These are phyloP conservation scores for Podila verticillata DNA, from an alignment of 192 early-diverging fungal genomes.

Conservation along the genomic window DNA sequence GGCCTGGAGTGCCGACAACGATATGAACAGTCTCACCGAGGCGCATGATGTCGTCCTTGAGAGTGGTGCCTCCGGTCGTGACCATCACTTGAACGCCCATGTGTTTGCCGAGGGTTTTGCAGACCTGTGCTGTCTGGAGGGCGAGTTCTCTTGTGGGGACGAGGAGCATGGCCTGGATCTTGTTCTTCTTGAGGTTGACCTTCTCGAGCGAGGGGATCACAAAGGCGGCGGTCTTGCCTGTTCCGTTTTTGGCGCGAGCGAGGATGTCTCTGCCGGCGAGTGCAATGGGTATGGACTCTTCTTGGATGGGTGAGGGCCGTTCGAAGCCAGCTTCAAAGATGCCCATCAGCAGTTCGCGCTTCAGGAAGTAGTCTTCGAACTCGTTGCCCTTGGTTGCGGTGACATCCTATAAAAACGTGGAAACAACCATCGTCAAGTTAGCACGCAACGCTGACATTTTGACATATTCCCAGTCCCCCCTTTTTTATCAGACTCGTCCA, in stretches of 20 bases:
- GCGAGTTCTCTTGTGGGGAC: constrained; percentile 98
- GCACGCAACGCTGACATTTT: no score
- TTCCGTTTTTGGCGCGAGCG: constrained; percentile 95
- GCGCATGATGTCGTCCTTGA: constrained; percentile 99
- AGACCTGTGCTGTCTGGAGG: constrained; percentile 98
- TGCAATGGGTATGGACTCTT: constrained; percentile 98
- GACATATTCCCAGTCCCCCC: no score
- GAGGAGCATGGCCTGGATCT: constrained; percentile 93
- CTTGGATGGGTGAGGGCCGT: constrained; percentile 97
- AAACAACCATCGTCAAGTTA: background rate
- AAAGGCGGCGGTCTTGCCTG: constrained; percentile 97
- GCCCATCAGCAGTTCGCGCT: constrained; percentile 97
- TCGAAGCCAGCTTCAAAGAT: constrained; percentile 99
- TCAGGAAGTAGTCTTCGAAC: constrained; percentile 99
- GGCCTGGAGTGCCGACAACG: constrained; percentile 96
- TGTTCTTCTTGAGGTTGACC: constrained; percentile 83
- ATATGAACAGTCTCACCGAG: constrained; percentile 96
- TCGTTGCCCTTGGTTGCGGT: constrained; percentile 98
- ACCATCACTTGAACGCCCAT: constrained; percentile 98
- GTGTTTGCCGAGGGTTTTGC: constrained; percentile 97
- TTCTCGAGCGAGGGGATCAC: constrained; percentile 96
- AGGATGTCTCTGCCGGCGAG: constrained; percentile 95
- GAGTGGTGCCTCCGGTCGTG: constrained; percentile 97
- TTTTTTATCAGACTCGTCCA: no score
- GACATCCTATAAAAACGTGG: constrained; percentile 70